Evolutionary conservation across 345 rosid genomes (phyloP), one percentile per base, ranked within the genome.

Genomic region (Salix viminalis): DNA sequence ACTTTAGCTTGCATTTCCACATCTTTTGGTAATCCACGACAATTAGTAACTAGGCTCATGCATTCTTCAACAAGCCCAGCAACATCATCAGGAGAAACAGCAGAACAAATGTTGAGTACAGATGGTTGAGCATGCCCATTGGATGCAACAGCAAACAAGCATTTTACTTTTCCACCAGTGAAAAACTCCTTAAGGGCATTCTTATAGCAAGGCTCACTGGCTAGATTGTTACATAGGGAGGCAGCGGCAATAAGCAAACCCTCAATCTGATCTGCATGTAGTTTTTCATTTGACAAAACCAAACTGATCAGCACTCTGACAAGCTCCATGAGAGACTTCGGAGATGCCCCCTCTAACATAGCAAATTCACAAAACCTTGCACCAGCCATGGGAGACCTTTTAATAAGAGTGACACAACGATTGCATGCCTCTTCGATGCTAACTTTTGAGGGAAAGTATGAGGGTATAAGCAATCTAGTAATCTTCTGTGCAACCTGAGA

Each of bases 321-420:
- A 78, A 95, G 96, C 73, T 93, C 87, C 90, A 88, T 76, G 24
- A 87, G 85, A 74, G 86, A 86, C 70, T 87, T 86, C 70, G 76
- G 76, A 3, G 93, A 85, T 61, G 93, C 91, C 74, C 98, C 96
- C 83, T 89, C 91, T 2, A 65, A 79, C 70, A 76, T 83, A 79
- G 89, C 84, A 85, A 85, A 91, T 76, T 90, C 89, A 79, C 99
- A 95, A 86, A 95, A 95, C 83, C 94, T 89, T 68, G 97, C 97
- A 84, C 99, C 98, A 66, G 97, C 98, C 70, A 72, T 76, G 39
- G 97, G 93, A 56, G 91, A 89, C 84, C 98, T 88, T 83, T 89
- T 91, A 64, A 95, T 82, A 71, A 95, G 97, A 34, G 92, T 85
- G 1, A 87, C 77, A 80, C 97, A 95, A 67, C 98, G 91, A 76